Base-by-base conservation (phyloP, 2,329 filamentous ascomycete species). In the Parasarocladium wereldwijsianum region DNA sequence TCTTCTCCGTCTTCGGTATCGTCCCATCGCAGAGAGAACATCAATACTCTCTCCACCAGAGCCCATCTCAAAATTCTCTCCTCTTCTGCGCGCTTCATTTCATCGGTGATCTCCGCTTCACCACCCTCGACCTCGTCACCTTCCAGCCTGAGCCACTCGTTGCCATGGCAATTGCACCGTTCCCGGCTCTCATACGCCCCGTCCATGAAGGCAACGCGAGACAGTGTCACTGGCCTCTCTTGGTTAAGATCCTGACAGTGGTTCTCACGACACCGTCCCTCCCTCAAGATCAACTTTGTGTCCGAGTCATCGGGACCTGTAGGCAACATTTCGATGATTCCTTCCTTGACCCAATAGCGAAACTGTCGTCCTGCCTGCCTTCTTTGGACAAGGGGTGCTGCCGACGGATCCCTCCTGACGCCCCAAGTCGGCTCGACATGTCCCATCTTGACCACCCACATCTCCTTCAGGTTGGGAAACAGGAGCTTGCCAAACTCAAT, bases 371-470 rank as follows among this genome's bases (percentile, higher is more conserved):
- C 52, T 26, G 51, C 45, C 28, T 46, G 41, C 30, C 42, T 43
- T 15, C 50, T 36, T 4, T 47, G 48, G 15, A 36, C 35, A 25
- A 51, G 40, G 24, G 42, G 46, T 4, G 49, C 39, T 19, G 49
- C 40, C 22, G 42, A 40, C 18, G 32, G 39, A 29, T 55, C 48
- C n/a, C 46, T 43, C 16, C 41, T 43, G 16, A 55, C 40, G 41
- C 47, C 47, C 52, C 52, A 55, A 9, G 42, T 47, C 23, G 43
- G 40, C 26, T 54, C 50, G 9, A 56, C 45, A 27, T 54, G 50
- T 14, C 52, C 52, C 32, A 56, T 43, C 34, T 56, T 55, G 35
- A 56, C 44, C 34, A 55, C 51, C 52, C 52, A 56, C 13, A 55
- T 33, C 12, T 55, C 51, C 20, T 46, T 42, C 26, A 55, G 34